These are phyloP conservation scores for Syncephalastrum contaminatum DNA, from an alignment of 371 early-diverging fungal species.

Conservation along the genomic window DNA sequence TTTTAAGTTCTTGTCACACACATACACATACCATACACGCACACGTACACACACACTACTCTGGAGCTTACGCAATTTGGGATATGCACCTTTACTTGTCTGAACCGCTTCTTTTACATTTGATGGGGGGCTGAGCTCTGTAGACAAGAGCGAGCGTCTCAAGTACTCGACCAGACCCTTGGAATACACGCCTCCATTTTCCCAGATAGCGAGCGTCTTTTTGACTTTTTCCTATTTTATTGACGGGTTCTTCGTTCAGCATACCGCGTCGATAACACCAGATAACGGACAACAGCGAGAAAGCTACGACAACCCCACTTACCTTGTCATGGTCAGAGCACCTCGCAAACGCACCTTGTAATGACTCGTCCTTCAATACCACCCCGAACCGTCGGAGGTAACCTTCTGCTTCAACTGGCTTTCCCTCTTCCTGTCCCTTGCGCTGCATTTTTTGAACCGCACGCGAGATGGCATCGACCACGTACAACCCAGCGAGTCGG, in stretches of 20 bases:
- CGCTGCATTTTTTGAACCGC: slow-evolving; percentile 42
- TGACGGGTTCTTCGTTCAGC: slow-evolving; percentile 1
- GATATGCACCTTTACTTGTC: slow-evolving; percentile 20
- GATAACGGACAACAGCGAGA: slow-evolving; percentile 6
- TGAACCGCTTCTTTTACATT: slow-evolving; percentile 17
- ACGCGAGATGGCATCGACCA: slow-evolving; percentile 65
- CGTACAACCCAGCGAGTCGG: slow-evolving; percentile 67
- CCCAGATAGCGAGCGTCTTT: slow-evolving; percentile 56
- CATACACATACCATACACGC: no score
- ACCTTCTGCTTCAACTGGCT: slow-evolving; percentile 21
- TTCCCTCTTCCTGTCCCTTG: slow-evolving; percentile 27
- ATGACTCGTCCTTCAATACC: slow-evolving; percentile 31
- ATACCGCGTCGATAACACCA: neutral
- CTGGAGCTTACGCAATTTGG: no score
- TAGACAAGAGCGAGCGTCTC: slow-evolving; percentile 34
- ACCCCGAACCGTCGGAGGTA: slow-evolving; percentile 42
- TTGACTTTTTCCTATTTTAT: slow-evolving; percentile 52
- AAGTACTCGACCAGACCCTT: slow-evolving; percentile 39
- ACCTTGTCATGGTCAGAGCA: slow-evolving; percentile 52
- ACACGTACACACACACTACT: no score
- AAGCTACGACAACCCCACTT: slow-evolving; percentile 10
- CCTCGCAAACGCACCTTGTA: slow-evolving; percentile 31
- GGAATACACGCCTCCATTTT: slow-evolving; percentile 42
- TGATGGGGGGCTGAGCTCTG: slow-evolving; percentile 2
- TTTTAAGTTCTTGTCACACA: no score